Evolutionary conservation across 805 yeast genomes (phyloP).

Genomic region (Kuraishia ogatae): DNA sequence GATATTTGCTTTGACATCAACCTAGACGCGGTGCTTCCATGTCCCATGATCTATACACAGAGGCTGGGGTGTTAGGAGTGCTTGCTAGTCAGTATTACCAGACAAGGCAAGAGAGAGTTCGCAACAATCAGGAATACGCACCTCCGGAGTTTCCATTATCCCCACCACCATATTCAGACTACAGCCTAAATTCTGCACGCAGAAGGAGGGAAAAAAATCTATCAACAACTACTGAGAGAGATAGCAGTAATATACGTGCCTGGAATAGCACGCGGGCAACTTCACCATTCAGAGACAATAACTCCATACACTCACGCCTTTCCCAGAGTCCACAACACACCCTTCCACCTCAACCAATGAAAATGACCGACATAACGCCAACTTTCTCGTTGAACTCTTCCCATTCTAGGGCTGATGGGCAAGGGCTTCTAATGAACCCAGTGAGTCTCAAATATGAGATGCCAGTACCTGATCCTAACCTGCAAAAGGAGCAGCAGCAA

Average conservation of each 20-base stretch:
- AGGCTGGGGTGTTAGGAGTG: slow-evolving; percentile 1
- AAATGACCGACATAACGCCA: background rate
- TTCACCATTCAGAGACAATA: background rate
- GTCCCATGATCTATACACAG: background rate
- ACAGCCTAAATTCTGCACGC: background rate
- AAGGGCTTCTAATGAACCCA: background rate
- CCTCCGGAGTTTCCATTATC: background rate
- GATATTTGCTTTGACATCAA: background rate
- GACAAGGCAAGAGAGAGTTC: background rate
- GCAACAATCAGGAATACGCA: background rate
- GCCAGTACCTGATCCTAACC: background rate
- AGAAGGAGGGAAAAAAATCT: background rate
- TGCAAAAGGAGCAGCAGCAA: background rate
- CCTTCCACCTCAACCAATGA: background rate
- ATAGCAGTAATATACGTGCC: background rate
- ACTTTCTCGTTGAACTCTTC: background rate
- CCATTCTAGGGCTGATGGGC: background rate
- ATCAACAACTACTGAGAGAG: background rate
- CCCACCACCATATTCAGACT: background rate
- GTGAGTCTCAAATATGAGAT: background rate
- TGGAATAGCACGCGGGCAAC: background rate
- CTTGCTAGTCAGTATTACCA: background rate
- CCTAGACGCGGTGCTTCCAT: background rate
- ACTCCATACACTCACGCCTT: background rate
- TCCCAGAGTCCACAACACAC: background rate